Conservation (phyloP, 768 basidiomycete species). For the Lanmaoa rubissima region DNA sequence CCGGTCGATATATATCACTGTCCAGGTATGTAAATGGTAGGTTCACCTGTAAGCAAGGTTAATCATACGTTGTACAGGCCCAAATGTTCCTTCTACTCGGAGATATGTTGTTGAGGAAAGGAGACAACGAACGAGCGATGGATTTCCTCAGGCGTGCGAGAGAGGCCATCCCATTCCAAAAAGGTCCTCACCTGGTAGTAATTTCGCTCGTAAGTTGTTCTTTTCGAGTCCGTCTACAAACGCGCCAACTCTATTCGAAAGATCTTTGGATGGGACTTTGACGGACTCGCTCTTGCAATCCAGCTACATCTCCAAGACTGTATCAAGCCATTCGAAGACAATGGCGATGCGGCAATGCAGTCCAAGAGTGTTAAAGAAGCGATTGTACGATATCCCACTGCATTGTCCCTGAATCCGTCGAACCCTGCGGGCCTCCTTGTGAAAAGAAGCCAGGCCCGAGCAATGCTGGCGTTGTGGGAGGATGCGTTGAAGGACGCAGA, state of each 20-base stretch:
- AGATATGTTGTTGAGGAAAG: neutral
- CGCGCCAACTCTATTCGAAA: neutral
- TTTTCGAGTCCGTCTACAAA: rapidly evolving
- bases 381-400: neutral
- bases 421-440: too few species aligned
- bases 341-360: conserved; percentile 1
- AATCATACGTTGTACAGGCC: neutral
- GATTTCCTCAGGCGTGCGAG: neutral
- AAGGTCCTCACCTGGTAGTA: neutral
- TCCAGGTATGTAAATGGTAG: neutral
- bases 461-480: too few species aligned
- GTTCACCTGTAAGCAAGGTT: neutral
- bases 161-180: neutral
- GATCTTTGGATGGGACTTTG: conserved; percentile 17
- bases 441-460: too few species aligned
- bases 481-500: neutral
- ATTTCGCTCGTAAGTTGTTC: neutral
- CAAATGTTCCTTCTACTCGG: conserved; percentile 1
- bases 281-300: neutral
- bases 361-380: conserved; percentile 1
- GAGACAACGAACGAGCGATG: neutral
- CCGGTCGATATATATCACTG: neutral
- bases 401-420: neutral
- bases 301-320: neutral
- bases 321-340: neutral